Percentiles rank a stretch among this genome's conserved stretches.
phyloP scores from a whole-genome alignment of 176 grass and related monocot species.

The Phyllostachys edulis region DNA sequence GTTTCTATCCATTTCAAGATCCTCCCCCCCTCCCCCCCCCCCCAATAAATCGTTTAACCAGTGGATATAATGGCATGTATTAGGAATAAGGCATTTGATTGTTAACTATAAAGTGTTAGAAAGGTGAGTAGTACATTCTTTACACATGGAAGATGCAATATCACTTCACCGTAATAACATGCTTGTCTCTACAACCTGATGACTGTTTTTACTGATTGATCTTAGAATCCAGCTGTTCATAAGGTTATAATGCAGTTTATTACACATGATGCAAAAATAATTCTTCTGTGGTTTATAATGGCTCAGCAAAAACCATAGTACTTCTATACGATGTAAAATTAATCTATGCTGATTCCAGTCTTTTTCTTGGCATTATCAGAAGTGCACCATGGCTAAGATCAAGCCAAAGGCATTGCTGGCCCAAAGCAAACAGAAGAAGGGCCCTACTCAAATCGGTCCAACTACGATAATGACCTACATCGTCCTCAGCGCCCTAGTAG shows the following conservation, averaged over 20 bases:
- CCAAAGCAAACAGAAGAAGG: slow-evolving; percentile 77
- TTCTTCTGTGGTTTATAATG: background rate
- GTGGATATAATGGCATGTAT: no score
- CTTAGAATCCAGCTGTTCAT: background rate
- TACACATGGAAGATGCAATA: no score
- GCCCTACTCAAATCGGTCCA: slow-evolving; percentile 53
- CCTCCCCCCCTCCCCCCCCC: no score
- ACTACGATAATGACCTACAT: slow-evolving; percentile 51
- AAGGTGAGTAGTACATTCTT: no score
- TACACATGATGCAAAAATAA: background rate
- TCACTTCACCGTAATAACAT: no score
- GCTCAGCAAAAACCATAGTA: background rate
- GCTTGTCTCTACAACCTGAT: background rate
- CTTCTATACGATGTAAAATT: background rate
- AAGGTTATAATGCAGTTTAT: background rate
- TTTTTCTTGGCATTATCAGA: slow-evolving; percentile 22
- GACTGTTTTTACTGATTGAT: background rate
- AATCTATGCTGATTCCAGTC: background rate
- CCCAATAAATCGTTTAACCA: no score
- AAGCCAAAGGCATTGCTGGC: slow-evolving; percentile 73
- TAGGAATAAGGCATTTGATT: no score
- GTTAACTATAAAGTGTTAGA: no score
- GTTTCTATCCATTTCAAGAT: no score
- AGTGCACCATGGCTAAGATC: slow-evolving; percentile 58
- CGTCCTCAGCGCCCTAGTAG: slow-evolving; percentile 22